Base-by-base conservation (phyloP, 768 basidiomycete species). In the Psilocybe cubensis region DNA sequence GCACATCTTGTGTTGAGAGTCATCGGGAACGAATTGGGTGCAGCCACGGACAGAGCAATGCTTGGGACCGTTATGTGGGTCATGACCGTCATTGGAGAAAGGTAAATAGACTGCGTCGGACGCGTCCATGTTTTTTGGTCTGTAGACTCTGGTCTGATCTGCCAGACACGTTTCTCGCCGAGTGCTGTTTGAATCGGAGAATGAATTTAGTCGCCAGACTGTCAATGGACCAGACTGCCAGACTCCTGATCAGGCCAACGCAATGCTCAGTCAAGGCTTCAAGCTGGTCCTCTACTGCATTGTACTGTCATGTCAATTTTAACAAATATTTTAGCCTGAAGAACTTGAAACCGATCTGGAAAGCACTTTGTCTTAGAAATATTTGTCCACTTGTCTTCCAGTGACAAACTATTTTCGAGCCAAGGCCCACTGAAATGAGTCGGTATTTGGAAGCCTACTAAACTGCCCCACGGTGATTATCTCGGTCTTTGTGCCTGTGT, bases 1-100 rank as follows among this genome's bases (percentile, higher is more conserved):
- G 73, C 83, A 85, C 83, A 84, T 84, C 68, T 79, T 83, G 65
- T 71, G 76, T 3, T 46, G 38, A 23, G 57, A 54, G 5, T 43
- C 57, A 17, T 61, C 45, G 45, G 45, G 41, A 27, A 58, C 43
- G 17, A 35, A 40, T 1, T 46, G 54, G n/a, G 47, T 46, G 48
- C 61, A 62, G n/a, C 61, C 57, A 20, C 57, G 56, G 7, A 62
- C 45, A 9, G 61, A 58, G 43, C 61, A 62, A 25, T 40, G 29
- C 25, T 47, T 62, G 7, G 35, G n/a, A 33, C 53, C 38, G 18
- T n/a, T 21, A 24, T 11, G 28, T 10, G 23, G 46, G 28, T 9
- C 17, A 29, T 38, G 14, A 55, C 48, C 29, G 53, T 49, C n/a
- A 48, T 52, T 38, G 43, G 42, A 27, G 46, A 43, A 54, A 43